Evolutionary conservation across 371 early-diverging fungal species (phyloP).

Genomic region (Mucor saturninus): DNA sequence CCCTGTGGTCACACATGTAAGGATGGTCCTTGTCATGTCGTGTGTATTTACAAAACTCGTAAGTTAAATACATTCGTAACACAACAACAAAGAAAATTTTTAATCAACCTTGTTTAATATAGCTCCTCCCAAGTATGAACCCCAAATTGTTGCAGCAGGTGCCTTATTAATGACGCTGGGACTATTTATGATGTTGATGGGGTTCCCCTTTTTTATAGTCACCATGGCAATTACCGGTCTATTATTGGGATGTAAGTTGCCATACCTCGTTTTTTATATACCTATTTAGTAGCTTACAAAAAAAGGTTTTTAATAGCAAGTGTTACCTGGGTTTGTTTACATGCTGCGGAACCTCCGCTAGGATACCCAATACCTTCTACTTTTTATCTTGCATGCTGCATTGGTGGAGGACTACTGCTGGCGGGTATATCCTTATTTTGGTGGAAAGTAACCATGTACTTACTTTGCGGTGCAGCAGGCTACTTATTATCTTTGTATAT

Average conservation of each 20-base stretch:
- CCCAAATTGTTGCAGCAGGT: constrained; percentile 5
- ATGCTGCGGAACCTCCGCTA: constrained; percentile 23
- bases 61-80: not conserved
- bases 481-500: constrained; percentile 39
- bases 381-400: constrained; percentile 23
- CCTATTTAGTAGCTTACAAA: no score
- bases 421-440: constrained; percentile 17
- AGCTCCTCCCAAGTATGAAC: not conserved
- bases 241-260: constrained; percentile 29
- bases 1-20: not conserved
- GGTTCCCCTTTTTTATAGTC: constrained; percentile 35
- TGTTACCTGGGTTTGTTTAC: constrained; percentile 9
- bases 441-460: constrained; percentile 27
- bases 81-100: not conserved
- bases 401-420: constrained; percentile 27
- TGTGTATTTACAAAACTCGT: not conserved
- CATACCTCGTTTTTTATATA: not conserved
- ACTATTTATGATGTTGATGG: constrained; percentile 19
- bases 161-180: constrained; percentile 23
- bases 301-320: not conserved
- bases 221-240: constrained; percentile 34
- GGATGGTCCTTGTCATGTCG: not conserved
- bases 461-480: constrained; percentile 27
- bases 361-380: constrained; percentile 26
- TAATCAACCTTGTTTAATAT: not conserved